Base-by-base conservation (phyloP, 169 alveolate species). In the Cryptosporidium viatorum region DNA sequence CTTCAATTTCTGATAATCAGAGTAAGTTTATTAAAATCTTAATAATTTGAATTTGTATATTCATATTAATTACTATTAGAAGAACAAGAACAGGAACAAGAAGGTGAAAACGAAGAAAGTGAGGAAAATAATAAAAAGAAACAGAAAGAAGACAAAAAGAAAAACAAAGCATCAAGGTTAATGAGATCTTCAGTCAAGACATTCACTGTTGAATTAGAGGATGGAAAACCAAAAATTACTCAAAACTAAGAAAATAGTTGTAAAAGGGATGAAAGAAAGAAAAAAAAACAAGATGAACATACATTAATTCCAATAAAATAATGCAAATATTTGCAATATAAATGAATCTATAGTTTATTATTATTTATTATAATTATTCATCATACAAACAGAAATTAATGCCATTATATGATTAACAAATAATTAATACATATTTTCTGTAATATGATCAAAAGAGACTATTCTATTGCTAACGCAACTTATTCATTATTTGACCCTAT, bases 211-310 rank as follows among this genome's bases (percentile, higher is more conserved):
- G 89, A 65, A 29, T 39, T 80, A 67, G 89, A 80, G 33, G 89
- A 80, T 48, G 89, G 89, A 6, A 60, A 80, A 29, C 89, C 89
- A 10, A 80, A 80, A 65, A 65, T 80, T 41, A 41, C 89, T 18
- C 80, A 80, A 41, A 45, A 41, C 67, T 80, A 65, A 43, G 45
- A 21, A 8, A 51, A n/a, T n/a, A 51, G 62, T 51, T 2, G 2
- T 51, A 3, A 33, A 33, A 8, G 16, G 12, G 48, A 9, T 0
- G 48, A 2, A 41, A 41, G 48, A 41, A 9, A 41, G 48, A 41
- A 41, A 41, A 41, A 41, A 35, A 41, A 41, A 8, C 16, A 7
- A 9, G 16, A 55, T 55, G 35, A 16, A 26, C 18, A 55, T 55
- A n/a, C 39, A 55, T 41, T 6, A n/a, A n/a, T 23, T 12, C 26